Evolutionary conservation across 768 basidiomycete genomes (phyloP), one percentile per base, ranked within the genome.

Genomic region (Podaxis sp.): DNA sequence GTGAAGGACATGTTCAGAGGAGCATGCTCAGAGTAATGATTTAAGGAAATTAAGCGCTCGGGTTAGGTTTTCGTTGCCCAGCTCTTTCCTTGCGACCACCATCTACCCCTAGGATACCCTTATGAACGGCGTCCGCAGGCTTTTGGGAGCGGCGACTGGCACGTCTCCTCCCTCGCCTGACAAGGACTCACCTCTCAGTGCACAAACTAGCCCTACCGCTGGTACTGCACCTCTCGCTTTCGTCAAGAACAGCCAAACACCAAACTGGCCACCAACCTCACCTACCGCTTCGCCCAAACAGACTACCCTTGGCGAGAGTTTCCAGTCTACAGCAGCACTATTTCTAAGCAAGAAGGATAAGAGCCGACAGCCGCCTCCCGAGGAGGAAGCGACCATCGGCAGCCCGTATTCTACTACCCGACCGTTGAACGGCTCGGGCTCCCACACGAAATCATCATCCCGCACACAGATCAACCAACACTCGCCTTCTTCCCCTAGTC

Each of bases 81-180:
- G 22, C 65, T 60, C 55, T 53, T 63, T 60, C 47, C 49, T 51
- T 60, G 57, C 59, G 9, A 59, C 58, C 24, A 57, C 65, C 63
- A 69, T 56, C 51, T 57, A 51, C 37, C 41, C 57, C 63, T 60
- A 25, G 60, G 66, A 67, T 64, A 54, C 64, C 22, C 63, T 9
- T 71, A 89, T 90, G 88, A 87, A 89, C 81, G 86, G 87, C 69
- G 86, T 89, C 65, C 87, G 86, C 68, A 82, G 85, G 75, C 79
- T 89, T 66, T 80, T 88, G 60, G 79, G 76, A 52, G 80, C 79
- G 59, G 77, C 76, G 61, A 62, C 61, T 56, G 55, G 61, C 55
- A 67, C 76, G 55, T 55, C 72, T 29, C 59, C 73, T 63, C 71
- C 73, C 57, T 66, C 75, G 55, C 75, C 74, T 13, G 67, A 67